Evolutionary conservation across 2,329 filamentous ascomycete species (phyloP), one percentile per base, ranked within the genome.

Genomic region (Fusarium humuli): DNA sequence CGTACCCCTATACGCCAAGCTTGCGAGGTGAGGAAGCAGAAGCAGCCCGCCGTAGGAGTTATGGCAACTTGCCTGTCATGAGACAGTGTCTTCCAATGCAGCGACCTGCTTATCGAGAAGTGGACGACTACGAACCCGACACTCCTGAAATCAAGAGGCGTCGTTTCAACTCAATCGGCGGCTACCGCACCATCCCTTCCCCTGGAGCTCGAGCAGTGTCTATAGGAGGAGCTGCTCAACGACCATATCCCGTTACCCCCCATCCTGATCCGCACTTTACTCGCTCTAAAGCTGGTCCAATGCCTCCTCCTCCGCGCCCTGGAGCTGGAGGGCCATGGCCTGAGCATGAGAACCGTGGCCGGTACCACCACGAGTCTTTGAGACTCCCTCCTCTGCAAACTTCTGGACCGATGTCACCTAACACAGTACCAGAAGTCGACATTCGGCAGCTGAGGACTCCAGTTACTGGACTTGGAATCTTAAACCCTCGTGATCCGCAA

Each of bases 61-160:
- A 75, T 42, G 76, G 61, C 6, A 77, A 45, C 59, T 63, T 64
- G 72, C 75, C 52, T 48, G 69, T 53, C 13, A 71, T 72, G 50
- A 67, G 71, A 20, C 42, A 75, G 29, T 70, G 73, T 1, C 71
- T 73, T 25, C 59, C 65, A 7, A 57, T 72, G 13, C 76, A 76
- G 32, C 65, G 74, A 20, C 62, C 73, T 25, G 54, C 50, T 11
- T 65, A 73, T 34, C 73, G 75, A 49, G 76, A 79, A 2, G 56
- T 69, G 29, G 79, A 83, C 22, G 80, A 83, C 22, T 79, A 82
- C 54, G 79, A 83, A 14, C 75, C 78, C 16, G 71, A 78, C 20
- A 83, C 82, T 52, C 81, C 83, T 54, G 90, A 91, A 56, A 78
- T 81, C 29, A 92, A 92, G 76, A 86, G 90, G 60, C 87, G 91